Percentiles rank a stretch among this genome's conserved stretches.
Evolutionary conservation across 371 early-diverging fungal genomes (phyloP).

Genomic region (Mortierella sp.): DNA sequence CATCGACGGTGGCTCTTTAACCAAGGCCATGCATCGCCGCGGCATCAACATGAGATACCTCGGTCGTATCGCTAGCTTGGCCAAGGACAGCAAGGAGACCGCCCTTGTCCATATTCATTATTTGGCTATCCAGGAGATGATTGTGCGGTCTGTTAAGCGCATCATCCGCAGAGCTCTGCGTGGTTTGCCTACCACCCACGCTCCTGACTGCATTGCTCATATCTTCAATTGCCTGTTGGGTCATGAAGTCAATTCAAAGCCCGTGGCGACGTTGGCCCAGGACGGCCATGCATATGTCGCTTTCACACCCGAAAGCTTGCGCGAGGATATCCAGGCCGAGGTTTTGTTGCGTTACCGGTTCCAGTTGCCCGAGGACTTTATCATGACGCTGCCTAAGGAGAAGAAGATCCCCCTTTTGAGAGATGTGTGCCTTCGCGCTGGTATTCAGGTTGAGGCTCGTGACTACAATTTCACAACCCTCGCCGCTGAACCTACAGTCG

Average conservation of each 20-base stretch:
- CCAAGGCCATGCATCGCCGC: constrained; percentile 89
- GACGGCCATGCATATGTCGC: constrained; percentile 56
- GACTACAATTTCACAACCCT: constrained; percentile 75
- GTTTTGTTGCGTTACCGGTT: constrained; percentile 83
- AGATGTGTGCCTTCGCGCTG: constrained; percentile 84
- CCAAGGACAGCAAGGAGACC: constrained; percentile 68
- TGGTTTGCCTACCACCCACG: constrained; percentile 64
- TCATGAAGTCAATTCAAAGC: constrained; percentile 63
- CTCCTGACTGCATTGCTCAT: constrained; percentile 77
- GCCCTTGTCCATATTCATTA: constrained; percentile 67
- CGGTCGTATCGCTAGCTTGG: constrained; percentile 75
- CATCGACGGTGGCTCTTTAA: constrained; percentile 83
- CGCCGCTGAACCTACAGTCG: constrained; percentile 57
- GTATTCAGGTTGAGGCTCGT: constrained; percentile 83
- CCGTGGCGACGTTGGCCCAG: constrained; percentile 57
- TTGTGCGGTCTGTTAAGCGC: constrained; percentile 86
- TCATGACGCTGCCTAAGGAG: constrained; percentile 56
- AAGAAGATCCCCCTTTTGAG: constrained; percentile 81
- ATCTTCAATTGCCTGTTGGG: constrained; percentile 88
- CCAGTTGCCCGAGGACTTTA: constrained; percentile 65
- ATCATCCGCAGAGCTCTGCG: constrained; percentile 79
- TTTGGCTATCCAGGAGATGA: constrained; percentile 83
- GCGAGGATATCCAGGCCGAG: constrained; percentile 66
- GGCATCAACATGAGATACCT: constrained; percentile 98
- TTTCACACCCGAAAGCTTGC: constrained; percentile 73